Conservation (phyloP, 2,329 filamentous ascomycete genomes). For the Metarhizium album region DNA sequence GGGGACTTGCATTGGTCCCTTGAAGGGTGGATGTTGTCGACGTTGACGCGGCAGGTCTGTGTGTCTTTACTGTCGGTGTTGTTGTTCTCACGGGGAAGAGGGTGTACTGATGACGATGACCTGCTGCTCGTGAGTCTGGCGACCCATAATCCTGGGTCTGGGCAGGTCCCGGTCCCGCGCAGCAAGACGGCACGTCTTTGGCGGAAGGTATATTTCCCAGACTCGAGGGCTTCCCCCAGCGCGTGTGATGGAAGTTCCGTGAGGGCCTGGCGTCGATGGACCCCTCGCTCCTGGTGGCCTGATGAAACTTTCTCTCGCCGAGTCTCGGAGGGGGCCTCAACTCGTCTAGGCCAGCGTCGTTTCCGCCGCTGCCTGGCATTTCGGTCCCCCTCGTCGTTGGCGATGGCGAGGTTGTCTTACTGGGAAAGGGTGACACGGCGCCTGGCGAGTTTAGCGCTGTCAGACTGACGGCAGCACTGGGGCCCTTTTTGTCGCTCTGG, state of each 20-base stretch:
- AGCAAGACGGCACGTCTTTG: not conserved
- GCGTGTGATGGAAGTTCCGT: not conserved
- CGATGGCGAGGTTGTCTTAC: not conserved
- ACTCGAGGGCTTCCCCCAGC: not conserved
- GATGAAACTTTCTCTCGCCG: not conserved
- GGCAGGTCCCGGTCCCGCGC: not conserved
- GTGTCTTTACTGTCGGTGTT: not conserved
- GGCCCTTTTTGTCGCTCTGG: not conserved
- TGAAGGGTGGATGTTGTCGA: not conserved
- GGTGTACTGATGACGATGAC: not conserved
- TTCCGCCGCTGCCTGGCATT: not conserved
- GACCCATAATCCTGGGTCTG: not conserved
- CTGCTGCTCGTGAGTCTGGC: not conserved
- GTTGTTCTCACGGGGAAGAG: not conserved
- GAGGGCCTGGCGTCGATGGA: not conserved
- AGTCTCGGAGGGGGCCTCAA: not conserved
- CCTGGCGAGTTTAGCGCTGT: not conserved
- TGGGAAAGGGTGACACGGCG: not conserved
- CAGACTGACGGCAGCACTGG: not conserved
- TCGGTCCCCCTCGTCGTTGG: not conserved
- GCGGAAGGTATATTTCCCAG: not conserved
- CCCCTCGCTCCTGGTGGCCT: not conserved
- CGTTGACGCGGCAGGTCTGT: not conserved
- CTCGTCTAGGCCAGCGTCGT: not conserved
- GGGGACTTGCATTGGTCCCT: not conserved